phyloP scores from a whole-genome alignment of 768 basidiomycete species.

The Mycena albidolilacea region DNA sequence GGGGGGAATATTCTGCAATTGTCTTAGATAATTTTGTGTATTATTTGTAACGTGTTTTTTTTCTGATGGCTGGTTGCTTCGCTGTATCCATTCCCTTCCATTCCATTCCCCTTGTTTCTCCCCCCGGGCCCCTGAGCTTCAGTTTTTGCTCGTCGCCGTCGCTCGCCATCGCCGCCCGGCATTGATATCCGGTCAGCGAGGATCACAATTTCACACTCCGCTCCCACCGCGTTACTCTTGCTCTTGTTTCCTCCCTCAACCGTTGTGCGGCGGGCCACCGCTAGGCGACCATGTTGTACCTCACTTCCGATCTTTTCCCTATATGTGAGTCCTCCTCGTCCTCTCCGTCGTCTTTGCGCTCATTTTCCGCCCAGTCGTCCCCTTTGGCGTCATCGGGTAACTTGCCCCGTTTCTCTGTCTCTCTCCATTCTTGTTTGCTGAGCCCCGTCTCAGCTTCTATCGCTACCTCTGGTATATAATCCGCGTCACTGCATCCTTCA shows the following conservation, averaged over 20 bases:
- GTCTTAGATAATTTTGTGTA: conserved; percentile 44
- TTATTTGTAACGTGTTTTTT: neutral
- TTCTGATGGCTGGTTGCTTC: neutral
- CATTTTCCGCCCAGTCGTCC: conserved; percentile 73
- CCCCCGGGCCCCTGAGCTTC: no score
- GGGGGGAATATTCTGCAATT: conserved; percentile 67
- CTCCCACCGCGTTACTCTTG: neutral
- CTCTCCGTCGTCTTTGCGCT: conserved; percentile 37
- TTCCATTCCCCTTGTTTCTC: no score
- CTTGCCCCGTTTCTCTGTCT: neutral
- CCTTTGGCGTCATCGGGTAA: conserved; percentile 91
- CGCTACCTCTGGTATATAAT: conserved; percentile 95
- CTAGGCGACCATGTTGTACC: conserved; percentile 76
- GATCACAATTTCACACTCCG: conserved; percentile 11
- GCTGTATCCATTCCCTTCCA: no score
- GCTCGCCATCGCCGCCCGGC: no score
- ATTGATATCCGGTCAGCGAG: neutral
- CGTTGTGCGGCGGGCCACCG: conserved; percentile 29
- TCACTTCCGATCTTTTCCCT: conserved; percentile 92
- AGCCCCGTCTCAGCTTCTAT: conserved; percentile 74
- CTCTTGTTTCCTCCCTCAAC: conserved; percentile 13
- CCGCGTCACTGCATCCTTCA: conserved; percentile 81
- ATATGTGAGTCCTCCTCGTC: conserved; percentile 74
- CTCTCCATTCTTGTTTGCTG: neutral
- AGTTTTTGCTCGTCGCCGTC: no score